Evolutionary conservation across 75 land plant genomes (phyloP).

Genomic region (Cupressus sempervirens): DNA sequence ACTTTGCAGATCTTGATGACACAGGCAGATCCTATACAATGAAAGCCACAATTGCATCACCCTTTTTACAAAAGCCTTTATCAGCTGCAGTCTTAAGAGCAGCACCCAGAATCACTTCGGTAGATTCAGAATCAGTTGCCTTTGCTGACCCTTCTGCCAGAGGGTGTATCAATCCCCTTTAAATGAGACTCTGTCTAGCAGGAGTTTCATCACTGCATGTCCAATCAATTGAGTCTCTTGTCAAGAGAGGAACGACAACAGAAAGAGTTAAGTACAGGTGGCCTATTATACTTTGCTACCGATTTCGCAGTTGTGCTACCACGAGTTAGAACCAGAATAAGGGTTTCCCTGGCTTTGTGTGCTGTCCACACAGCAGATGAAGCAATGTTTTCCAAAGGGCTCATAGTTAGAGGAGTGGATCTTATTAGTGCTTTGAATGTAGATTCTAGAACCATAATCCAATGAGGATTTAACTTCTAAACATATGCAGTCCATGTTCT

Average conservation of each 20-base stretch:
- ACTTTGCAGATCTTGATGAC: conserved; percentile 82
- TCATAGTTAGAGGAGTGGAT: conserved; percentile 75
- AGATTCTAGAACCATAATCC: conserved; percentile 66
- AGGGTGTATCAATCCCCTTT: conserved; percentile 69
- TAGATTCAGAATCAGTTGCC: conserved; percentile 86
- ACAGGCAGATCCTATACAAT: conserved; percentile 81
- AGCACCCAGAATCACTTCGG: conserved; percentile 75
- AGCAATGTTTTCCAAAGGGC: conserved; percentile 86
- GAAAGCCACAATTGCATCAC: conserved; percentile 87
- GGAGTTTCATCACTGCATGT: conserved; percentile 71
- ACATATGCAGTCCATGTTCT: conserved; percentile 83
- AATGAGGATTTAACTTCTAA: conserved; percentile 80
- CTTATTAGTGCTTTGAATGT: conserved; percentile 70
- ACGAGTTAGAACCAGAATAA: conserved; percentile 80
- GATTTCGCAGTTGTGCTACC: conserved; percentile 88
- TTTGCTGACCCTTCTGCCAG: conserved; percentile 81
- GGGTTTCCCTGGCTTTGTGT: conserved; percentile 67
- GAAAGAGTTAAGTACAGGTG: conserved; percentile 79
- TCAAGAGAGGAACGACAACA: conserved; percentile 79
- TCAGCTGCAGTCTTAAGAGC: conserved; percentile 55
- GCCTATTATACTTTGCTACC: conserved; percentile 87
- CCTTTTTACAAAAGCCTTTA: conserved; percentile 54
- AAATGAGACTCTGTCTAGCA: conserved; percentile 75
- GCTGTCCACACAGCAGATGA: conserved; percentile 90
- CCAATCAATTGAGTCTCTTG: conserved; percentile 75